These are phyloP conservation scores for Trichopus zeylanicus DNA, from an alignment of 116 monocot species.

Conservation along the genomic window DNA sequence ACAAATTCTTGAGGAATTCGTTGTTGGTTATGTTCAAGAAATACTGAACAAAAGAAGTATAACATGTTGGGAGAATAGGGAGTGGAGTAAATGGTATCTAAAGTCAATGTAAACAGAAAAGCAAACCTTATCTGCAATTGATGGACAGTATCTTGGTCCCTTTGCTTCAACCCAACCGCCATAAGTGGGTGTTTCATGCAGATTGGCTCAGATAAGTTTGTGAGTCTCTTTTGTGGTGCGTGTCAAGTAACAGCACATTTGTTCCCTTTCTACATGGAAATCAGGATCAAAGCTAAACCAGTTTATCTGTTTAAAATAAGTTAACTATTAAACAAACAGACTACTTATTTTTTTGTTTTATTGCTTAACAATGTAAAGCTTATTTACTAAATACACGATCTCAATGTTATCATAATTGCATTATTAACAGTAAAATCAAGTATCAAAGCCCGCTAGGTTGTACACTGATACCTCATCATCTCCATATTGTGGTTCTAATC, in stretches of 20 bases:
- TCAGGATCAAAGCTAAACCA: slow-evolving; percentile 99
- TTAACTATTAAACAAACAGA: background rate
- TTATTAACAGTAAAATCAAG: background rate
- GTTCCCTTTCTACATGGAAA: slow-evolving; percentile 65
- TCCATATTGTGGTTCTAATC: slow-evolving; percentile 84
- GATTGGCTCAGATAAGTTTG: slow-evolving; percentile 70
- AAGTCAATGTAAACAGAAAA: background rate
- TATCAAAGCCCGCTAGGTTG: background rate
- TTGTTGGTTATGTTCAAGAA: too few relatives aligned
- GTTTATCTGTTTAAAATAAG: slow-evolving; percentile 37
- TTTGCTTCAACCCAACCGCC: slow-evolving; percentile 90
- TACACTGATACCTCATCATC: slow-evolving; percentile 67
- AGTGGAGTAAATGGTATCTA: too few relatives aligned
- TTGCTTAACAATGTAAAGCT: too few relatives aligned
- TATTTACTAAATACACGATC: too few relatives aligned
- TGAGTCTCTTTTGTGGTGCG: slow-evolving; percentile 79
- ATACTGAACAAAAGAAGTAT: too few relatives aligned
- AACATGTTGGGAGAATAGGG: too few relatives aligned
- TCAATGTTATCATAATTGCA: background rate
- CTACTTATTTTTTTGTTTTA: too few relatives aligned
- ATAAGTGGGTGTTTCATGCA: slow-evolving; percentile 91
- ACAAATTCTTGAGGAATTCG: too few relatives aligned
- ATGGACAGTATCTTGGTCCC: slow-evolving; percentile 80
- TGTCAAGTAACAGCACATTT: slow-evolving; percentile 87
- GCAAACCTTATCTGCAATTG: slow-evolving; percentile 79